phyloP scores from a whole-genome alignment of 1,284 basidiomycete species.

The Fomitopsis schrenkii region DNA sequence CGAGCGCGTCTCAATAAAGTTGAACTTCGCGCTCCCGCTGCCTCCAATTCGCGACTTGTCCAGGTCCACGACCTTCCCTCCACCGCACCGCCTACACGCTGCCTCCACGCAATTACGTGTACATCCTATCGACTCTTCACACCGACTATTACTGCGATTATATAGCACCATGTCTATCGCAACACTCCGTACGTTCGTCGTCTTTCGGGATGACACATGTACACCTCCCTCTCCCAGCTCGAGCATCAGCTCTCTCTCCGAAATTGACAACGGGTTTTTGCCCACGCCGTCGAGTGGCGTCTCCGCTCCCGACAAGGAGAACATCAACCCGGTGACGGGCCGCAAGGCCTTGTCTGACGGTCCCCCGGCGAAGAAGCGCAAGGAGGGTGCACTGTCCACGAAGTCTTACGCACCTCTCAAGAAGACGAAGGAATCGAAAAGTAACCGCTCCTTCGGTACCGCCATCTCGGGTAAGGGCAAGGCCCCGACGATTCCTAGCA shows the following conservation, averaged over 20 bases:
- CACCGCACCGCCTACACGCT: not conserved
- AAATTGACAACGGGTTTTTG: not conserved
- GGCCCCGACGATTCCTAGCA: not conserved
- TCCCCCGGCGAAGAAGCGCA: constrained; percentile 54
- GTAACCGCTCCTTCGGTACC: constrained; percentile 10
- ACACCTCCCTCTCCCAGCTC: constrained; percentile 14
- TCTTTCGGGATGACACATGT: constrained; percentile 62
- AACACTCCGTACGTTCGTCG: constrained; percentile 56
- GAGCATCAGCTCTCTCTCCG: not conserved
- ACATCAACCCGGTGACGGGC: constrained; percentile 69
- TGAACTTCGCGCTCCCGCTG: constrained; percentile 8
- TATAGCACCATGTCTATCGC: constrained; percentile 27
- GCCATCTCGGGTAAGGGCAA: not conserved
- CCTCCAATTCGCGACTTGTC: constrained; percentile 1
- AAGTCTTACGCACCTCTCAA: constrained; percentile 44
- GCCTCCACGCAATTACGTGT: not conserved
- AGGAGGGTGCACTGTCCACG: constrained; percentile 51
- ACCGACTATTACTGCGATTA: not conserved
- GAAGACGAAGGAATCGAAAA: constrained; percentile 33
- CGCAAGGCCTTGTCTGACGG: constrained; percentile 39
- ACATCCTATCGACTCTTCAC: not conserved
- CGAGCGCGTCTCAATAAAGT: constrained; percentile 6
- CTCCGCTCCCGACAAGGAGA: constrained; percentile 64
- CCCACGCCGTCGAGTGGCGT: constrained; percentile 23
- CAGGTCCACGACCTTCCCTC: not conserved